Evolutionary conservation across 2,329 filamentous ascomycete genomes (phyloP).

Genomic region (Xylaria digitata): DNA sequence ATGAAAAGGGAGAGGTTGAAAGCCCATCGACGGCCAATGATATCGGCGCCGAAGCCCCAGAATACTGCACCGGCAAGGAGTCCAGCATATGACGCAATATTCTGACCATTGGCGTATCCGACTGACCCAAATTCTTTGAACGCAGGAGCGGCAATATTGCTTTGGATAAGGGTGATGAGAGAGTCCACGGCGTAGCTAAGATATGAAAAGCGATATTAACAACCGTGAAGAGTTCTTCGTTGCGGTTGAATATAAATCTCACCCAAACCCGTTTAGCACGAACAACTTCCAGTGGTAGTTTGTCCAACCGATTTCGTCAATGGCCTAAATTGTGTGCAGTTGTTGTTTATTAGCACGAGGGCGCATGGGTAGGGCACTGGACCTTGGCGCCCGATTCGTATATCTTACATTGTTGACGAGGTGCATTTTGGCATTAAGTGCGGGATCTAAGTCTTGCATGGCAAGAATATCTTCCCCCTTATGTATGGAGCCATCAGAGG

Average conservation of each 20-base stretch:
- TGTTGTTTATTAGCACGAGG: conserved; percentile 15
- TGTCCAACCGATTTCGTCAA: conserved; percentile 52
- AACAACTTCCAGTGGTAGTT: conserved; percentile 67
- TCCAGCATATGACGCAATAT: conserved; percentile 66
- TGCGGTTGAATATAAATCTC: conserved; percentile 34
- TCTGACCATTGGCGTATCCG: conserved; percentile 67
- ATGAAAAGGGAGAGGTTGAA: conserved; percentile 76
- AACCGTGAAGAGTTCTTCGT: background rate
- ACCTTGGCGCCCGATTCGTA: background rate
- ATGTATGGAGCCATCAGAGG: conserved; percentile 21
- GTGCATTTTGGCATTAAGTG: conserved; percentile 74
- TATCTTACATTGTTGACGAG: conserved; percentile 72
- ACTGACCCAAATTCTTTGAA: conserved; percentile 67
- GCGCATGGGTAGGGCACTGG: background rate
- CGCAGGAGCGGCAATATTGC: conserved; percentile 69
- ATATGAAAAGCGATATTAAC: conserved; percentile 3
- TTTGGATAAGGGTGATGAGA: conserved; percentile 69
- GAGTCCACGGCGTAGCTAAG: conserved; percentile 67
- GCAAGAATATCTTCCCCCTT: conserved; percentile 63
- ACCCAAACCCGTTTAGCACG: conserved; percentile 70
- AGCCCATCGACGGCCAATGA: conserved; percentile 74
- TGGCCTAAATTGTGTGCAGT: conserved; percentile 42
- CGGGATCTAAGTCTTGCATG: conserved; percentile 69
- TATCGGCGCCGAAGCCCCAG: conserved; percentile 75
- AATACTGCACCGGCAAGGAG: conserved; percentile 69